Evolutionary conservation across 805 yeast species (phyloP), one percentile per base, ranked within the genome.

Genomic region (Isabelozyma pseudorhagii): DNA sequence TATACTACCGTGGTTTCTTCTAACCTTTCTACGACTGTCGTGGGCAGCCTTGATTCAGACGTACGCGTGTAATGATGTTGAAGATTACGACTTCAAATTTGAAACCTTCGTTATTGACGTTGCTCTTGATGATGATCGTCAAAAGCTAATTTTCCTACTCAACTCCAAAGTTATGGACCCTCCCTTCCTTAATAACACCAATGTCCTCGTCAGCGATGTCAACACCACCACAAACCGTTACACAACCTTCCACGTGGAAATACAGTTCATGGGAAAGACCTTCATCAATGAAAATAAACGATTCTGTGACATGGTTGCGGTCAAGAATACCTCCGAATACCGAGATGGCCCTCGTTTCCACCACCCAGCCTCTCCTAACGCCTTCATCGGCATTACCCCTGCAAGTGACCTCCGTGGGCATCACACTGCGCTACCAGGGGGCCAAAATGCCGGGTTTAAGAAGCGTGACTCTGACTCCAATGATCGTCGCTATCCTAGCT

Each of bases 191-290:
- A 34, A 53, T 4, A 17, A 51, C 8, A 47, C 48, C 1, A 45
- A 47, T 8, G 58, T 58, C 13, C 47, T 64, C 4, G 71, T 79
- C 8, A 54, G 65, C 11, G 84, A 80, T 51, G 77, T 78, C 31
- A 72, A 80, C 54, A 9, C 54, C 1, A 61, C 72, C 3, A 74
- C 83, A 1, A 78, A 79, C 59, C 69, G 63, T 53, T 79, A 62
- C 57, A 78, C 84, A 8, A 77, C 82, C 1, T 59, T 80, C 41
- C 80, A 77, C 47, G 75, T 77, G 10, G 66, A 68, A 38, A 61
- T 79, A 8, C 68, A 67, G 44, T 79, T 74, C 55, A 67, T 70
- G 61, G 82, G 79, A 14, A 72, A 74, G 41, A 59, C 62, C 25
- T 58, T 78, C 7, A 56, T 67, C 9, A 71, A 69, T 50, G 72